Conservation (phyloP, 2,329 filamentous ascomycete genomes). For the Penicillium brasilianum region DNA sequence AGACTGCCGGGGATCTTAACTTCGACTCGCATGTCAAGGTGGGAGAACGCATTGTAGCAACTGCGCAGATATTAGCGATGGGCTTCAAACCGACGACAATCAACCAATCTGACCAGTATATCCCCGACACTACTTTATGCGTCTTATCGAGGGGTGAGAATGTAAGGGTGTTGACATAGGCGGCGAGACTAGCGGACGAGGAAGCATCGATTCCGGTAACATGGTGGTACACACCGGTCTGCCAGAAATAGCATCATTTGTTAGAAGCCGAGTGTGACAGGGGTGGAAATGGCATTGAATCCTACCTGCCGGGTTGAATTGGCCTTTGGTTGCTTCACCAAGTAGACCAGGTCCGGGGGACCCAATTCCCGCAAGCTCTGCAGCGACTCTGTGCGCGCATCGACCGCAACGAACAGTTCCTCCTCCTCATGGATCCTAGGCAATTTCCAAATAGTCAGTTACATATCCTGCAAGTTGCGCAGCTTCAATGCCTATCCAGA, state of each 20-base stretch:
- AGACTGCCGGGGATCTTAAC: conserved; percentile 96
- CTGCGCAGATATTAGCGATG: conserved; percentile 44
- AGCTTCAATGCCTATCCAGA: conserved; percentile 8
- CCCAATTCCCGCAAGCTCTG: conserved; percentile 87
- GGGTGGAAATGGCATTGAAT: not conserved
- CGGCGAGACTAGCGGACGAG: conserved; percentile 92
- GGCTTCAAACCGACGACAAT: not conserved
- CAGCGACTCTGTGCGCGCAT: conserved; percentile 88
- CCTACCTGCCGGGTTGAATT: conserved; percentile 61
- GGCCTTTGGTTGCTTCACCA: conserved; percentile 76
- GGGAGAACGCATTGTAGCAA: conserved; percentile 99
- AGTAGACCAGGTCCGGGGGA: conserved; percentile 92
- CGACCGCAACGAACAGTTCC: conserved; percentile 81
- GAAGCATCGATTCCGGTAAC: conserved; percentile 96
- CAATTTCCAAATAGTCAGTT: conserved; percentile 28
- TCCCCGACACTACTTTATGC: conserved; percentile 88
- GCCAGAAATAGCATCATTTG: conserved; percentile 20
- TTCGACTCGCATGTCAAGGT: conserved; percentile 97
- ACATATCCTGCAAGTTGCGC: conserved; percentile 12
- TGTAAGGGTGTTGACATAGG: conserved; percentile 97
- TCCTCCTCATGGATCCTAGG: conserved; percentile 89
- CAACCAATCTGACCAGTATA: conserved; percentile 75
- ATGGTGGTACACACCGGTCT: conserved; percentile 97
- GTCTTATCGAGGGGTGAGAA: conserved; percentile 84
- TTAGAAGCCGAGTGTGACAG: not conserved